These are phyloP conservation scores for Salvia splendens DNA, from an alignment of 257 asterid species.

Conservation along the genomic window DNA sequence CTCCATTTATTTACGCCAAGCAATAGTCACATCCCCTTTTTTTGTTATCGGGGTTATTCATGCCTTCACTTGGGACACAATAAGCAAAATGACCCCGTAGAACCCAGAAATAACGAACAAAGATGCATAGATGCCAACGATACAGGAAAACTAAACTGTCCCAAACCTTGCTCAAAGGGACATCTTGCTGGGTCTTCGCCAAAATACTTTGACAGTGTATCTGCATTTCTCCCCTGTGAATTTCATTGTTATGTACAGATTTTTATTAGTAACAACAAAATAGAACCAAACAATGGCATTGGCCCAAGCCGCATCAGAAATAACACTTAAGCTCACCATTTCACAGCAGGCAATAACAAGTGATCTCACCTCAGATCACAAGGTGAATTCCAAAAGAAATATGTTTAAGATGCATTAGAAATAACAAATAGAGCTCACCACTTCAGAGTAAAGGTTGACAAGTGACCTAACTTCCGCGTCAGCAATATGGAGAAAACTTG, in stretches of 20 bases:
- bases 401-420: slow-evolving; percentile 3
- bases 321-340: slow-evolving; percentile 55
- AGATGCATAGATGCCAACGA: not conserved
- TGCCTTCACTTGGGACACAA: slow-evolving; percentile 5
- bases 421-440: slow-evolving; percentile 58
- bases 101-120: not conserved
- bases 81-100: not conserved
- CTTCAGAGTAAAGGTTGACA: slow-evolving; percentile 85
- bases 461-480: slow-evolving; percentile 97
- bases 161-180: slow-evolving; percentile 95
- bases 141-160: slow-evolving; percentile 1
- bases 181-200: slow-evolving; percentile 99
- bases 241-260: slow-evolving; percentile 25
- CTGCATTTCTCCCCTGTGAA: slow-evolving; percentile 95
- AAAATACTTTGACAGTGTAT: slow-evolving; percentile 83
- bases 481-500: slow-evolving; percentile 79
- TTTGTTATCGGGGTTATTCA: slow-evolving; percentile 17
- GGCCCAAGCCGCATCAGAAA: slow-evolving; percentile 16
- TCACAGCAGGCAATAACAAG: slow-evolving; percentile 63
- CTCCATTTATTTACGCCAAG: slow-evolving; percentile 18
- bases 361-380: slow-evolving; percentile 50
- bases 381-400: not conserved
- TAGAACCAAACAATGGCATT: not conserved
- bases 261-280: slow-evolving; percentile 6
- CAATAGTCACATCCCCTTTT: not conserved